These are phyloP conservation scores for Thraustotheca clavata DNA, from an alignment of 352 stramenopile species.

Conservation along the genomic window DNA sequence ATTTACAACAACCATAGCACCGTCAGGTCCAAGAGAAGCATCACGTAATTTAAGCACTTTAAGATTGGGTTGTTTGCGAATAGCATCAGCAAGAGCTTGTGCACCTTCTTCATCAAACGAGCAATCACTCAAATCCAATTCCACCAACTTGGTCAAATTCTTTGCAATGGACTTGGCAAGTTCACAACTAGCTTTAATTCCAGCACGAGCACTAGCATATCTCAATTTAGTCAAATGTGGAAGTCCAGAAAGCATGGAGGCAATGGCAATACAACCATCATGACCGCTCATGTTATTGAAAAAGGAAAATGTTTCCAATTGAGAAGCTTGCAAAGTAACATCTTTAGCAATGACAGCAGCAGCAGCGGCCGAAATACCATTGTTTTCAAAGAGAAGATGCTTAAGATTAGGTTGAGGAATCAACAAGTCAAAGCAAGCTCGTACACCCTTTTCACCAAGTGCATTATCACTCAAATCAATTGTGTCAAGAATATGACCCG, in stretches of 20 bases:
- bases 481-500: slow-evolving; percentile 59
- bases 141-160: slow-evolving; percentile 44
- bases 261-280: slow-evolving; percentile 51
- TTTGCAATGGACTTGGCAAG: slow-evolving; percentile 39
- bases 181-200: slow-evolving; percentile 37
- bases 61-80: slow-evolving; percentile 57
- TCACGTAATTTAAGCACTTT: slow-evolving; percentile 83
- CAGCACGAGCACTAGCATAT: slow-evolving; percentile 58
- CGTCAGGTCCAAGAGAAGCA: slow-evolving; percentile 76
- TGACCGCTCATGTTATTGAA: slow-evolving; percentile 84
- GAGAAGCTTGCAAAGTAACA: slow-evolving; percentile 63
- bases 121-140: slow-evolving; percentile 90
- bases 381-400: slow-evolving; percentile 66
- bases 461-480: slow-evolving; percentile 84
- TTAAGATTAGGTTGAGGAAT: slow-evolving; percentile 54
- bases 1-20: slow-evolving; percentile 55
- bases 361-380: slow-evolving; percentile 62
- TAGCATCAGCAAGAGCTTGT: slow-evolving; percentile 53
- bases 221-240: slow-evolving; percentile 46
- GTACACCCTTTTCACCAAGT: slow-evolving; percentile 64
- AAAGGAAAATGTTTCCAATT: slow-evolving; percentile 69
- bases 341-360: slow-evolving; percentile 52
- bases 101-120: slow-evolving; percentile 78
- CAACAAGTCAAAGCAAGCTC: slow-evolving; percentile 62
- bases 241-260: slow-evolving; percentile 40